A percentile compares a stretch with the other conserved stretches of the same genome.
Evolutionary conservation across 2,329 filamentous ascomycete genomes (phyloP).

Genomic region (Aspergillus hiratsukae): DNA sequence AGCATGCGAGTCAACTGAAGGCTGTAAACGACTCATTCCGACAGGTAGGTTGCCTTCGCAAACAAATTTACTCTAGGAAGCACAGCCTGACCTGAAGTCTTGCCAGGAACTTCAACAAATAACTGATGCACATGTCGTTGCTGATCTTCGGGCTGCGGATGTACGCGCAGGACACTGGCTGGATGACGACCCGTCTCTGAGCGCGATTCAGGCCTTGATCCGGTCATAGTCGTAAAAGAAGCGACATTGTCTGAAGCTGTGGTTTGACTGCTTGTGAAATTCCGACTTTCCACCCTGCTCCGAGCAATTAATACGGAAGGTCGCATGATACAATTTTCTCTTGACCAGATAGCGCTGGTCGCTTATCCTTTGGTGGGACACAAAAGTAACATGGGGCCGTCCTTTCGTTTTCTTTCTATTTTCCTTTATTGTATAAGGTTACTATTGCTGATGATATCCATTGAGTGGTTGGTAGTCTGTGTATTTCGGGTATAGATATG

Average conservation of each 20-base stretch:
- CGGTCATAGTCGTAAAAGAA: conserved; percentile 28
- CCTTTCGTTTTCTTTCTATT: background rate
- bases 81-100: background rate
- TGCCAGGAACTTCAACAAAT: conserved; percentile 53
- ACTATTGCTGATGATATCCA: background rate
- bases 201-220: conserved; percentile 46
- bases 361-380: background rate
- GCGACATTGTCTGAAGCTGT: background rate
- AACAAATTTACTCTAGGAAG: background rate
- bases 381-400: background rate
- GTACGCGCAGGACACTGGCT: conserved; percentile 57
- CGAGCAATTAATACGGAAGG: background rate
- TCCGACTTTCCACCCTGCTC: background rate
- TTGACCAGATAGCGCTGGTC: background rate
- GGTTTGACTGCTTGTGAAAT: background rate
- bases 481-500: background rate
- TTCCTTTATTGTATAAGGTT: background rate
- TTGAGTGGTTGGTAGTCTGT: background rate
- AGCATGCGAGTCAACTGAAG: conserved; percentile 47
- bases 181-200: conserved; percentile 55
- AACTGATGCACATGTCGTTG: conserved; percentile 54
- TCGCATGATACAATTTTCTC: background rate
- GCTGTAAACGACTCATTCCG: conserved; percentile 46
- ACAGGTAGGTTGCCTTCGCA: conserved; percentile 36
- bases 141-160: conserved; percentile 53